A percentile compares a stretch with the other conserved stretches of the same genome.
Conservation (phyloP, 2,329 filamentous ascomycete species). For the Juglanconis juglandina region DNA sequence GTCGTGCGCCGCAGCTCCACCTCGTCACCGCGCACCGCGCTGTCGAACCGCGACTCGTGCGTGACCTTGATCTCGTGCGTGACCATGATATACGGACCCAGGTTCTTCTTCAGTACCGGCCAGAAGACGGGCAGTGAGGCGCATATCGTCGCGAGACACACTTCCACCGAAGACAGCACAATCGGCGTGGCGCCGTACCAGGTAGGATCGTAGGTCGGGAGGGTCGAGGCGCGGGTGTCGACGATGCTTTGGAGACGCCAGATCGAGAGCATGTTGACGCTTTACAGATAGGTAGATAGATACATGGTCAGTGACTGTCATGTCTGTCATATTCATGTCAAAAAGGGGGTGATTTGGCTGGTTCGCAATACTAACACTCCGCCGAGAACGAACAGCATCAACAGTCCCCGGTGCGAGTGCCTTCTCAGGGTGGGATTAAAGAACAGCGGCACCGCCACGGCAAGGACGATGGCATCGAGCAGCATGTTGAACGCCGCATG, state of each 20-base stretch:
- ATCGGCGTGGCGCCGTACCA: constrained; percentile 35
- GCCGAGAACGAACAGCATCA: constrained; percentile 29
- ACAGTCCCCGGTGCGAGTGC: constrained; percentile 30
- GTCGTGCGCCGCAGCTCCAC: neutral
- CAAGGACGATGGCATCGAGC: constrained; percentile 29
- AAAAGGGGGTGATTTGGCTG: no score
- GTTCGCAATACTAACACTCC: constrained; percentile 24
- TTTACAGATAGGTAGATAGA: constrained; percentile 5
- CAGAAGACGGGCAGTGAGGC: constrained; percentile 11
- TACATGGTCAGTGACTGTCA: neutral
- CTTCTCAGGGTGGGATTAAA: constrained; percentile 24
- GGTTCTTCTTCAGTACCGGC: constrained; percentile 23
- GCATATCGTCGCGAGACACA: constrained; percentile 23
- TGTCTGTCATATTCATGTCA: no score
- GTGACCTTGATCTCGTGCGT: constrained; percentile 14
- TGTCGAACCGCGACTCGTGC: neutral
- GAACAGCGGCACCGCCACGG: constrained; percentile 30
- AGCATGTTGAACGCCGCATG: constrained; percentile 30
- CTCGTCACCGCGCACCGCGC: neutral
- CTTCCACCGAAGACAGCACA: constrained; percentile 32
- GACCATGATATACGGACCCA: constrained; percentile 29
- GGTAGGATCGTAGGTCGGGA: constrained; percentile 33
- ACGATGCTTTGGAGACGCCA: constrained; percentile 31
- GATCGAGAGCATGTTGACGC: constrained; percentile 30
- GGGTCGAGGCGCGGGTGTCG: constrained; percentile 27